Evolutionary conservation across 2,329 filamentous ascomycete genomes (phyloP), one percentile per base, ranked within the genome.

Genomic region (Monosporascus sp.): DNA sequence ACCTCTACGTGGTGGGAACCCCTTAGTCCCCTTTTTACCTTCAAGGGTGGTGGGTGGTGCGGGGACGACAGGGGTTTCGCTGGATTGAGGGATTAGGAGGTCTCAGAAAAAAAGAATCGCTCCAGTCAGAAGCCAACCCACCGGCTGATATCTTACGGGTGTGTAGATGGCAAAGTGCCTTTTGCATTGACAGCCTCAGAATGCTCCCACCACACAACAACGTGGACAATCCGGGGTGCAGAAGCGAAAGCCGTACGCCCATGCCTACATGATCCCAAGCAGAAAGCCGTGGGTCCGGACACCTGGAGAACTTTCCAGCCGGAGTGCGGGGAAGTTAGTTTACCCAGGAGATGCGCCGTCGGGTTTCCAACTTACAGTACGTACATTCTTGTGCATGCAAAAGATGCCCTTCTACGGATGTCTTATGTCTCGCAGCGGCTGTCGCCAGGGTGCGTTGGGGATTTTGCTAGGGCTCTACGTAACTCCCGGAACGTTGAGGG

Each of bases 1-100:
- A 27, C 56, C 55, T 51, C 55, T 58, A 60, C 43, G 48, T 48
- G 26, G 48, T 38, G 44, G 43, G 16, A 8, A 22, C 24, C 24
- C 43, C 1, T 27, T 20, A 31, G 3, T 16, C 43, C 26, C 16
- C 3, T 31, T 24, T 11, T 24, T 11, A n/a, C 7, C 24, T 31
- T 46, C 8, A 7, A 17, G 11, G 14, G 14, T 14, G 31, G 31
- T 34, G 31, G 1, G 11, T 17, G 5, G 22, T 46, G 43, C 43
- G 43, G 43, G 43, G 43, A 46, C 7, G 24, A 24, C 43, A 31
- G 22, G 43, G 43, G 38, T 14, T 20, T 43, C 22, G 4, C 40
- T 43, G 40, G 40, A 20, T 20, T 14, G 31, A 34, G 31, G 31
- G 31, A 34, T 34, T 14, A 31, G 8, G 27, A 31, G 31, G 31